These are phyloP conservation scores for Ophiosphaerella herpotricha DNA, from an alignment of 2,329 filamentous ascomycete species.

Conservation along the genomic window DNA sequence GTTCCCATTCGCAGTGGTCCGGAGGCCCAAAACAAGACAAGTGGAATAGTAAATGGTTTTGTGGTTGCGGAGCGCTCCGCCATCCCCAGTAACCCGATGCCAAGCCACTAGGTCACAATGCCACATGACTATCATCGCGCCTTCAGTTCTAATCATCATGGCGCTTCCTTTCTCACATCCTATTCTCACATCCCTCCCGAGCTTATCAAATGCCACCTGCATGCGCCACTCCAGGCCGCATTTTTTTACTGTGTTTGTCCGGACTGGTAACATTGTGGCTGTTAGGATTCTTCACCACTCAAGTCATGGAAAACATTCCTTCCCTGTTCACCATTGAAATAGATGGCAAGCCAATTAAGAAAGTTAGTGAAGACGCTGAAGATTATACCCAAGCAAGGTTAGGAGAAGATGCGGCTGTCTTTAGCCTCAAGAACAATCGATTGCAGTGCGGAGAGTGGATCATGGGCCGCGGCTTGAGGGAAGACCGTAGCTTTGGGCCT, in stretches of 20 bases:
- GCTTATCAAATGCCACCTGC: constrained; percentile 1
- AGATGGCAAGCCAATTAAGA: constrained; percentile 23
- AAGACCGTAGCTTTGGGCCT: constrained; percentile 25
- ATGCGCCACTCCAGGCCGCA: background rate
- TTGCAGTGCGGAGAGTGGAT: constrained; percentile 22
- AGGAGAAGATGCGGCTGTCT: constrained; percentile 24
- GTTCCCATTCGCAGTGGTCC: too few relatives aligned
- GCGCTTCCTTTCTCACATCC: background rate
- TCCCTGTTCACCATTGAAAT: constrained; percentile 27
- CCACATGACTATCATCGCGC: background rate
- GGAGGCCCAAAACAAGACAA: too few relatives aligned
- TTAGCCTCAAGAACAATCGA: constrained; percentile 21
- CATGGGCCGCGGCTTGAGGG: constrained; percentile 17
- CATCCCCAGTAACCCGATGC: too few relatives aligned
- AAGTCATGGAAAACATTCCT: constrained; percentile 21
- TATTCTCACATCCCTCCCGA: background rate
- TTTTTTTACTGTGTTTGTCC: constrained; percentile 1
- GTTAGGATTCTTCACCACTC: constrained; percentile 6
- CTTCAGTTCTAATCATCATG: background rate
- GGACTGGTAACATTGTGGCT: constrained; percentile 7
- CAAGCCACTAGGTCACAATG: too few relatives aligned
- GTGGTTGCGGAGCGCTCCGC: too few relatives aligned
- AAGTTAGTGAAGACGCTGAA: constrained; percentile 11
- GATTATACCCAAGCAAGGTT: constrained; percentile 20
- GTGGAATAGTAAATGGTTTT: too few relatives aligned